Evolutionary conservation across 1,284 basidiomycete species (phyloP).

Genomic region (Trichosporon ovoides): DNA sequence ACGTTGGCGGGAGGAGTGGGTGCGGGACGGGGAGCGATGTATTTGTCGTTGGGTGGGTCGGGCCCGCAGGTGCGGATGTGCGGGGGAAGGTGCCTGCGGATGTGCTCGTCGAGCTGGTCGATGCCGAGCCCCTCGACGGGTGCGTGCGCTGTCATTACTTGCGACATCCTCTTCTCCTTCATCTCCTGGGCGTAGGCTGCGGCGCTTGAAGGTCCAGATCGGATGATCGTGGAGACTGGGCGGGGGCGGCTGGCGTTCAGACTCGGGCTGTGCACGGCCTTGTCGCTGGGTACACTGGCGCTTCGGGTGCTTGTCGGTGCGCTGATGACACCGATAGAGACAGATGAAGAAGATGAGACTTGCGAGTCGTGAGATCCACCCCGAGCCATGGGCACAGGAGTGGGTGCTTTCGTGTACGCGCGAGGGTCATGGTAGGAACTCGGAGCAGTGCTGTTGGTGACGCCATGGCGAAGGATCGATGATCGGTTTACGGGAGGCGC

Average conservation of each 20-base stretch:
- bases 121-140: not conserved
- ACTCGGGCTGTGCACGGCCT: slow-evolving; percentile 1
- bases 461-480: not conserved
- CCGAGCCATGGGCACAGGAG: not conserved
- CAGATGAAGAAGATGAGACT: not conserved
- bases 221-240: not conserved
- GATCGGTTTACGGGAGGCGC: not conserved
- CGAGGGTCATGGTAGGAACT: not conserved
- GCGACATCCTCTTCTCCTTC: slow-evolving; percentile 1
- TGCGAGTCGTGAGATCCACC: not conserved
- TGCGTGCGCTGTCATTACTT: not conserved
- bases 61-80: not conserved
- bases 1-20: slow-evolving; percentile 11
- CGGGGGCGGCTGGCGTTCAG: not conserved
- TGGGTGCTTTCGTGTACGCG: no score
- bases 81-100: not conserved
- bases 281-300: not conserved
- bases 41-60: slow-evolving; percentile 5
- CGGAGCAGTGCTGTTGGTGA: not conserved
- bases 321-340: slow-evolving; percentile 1
- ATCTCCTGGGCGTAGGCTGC: slow-evolving; percentile 4
- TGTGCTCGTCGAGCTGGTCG: not conserved
- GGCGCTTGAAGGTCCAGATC: not conserved
- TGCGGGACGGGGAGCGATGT: slow-evolving; percentile 14
- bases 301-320: not conserved